Base-by-base conservation (phyloP, 768 basidiomycete genomes). In the Cytidiella melzeri region DNA sequence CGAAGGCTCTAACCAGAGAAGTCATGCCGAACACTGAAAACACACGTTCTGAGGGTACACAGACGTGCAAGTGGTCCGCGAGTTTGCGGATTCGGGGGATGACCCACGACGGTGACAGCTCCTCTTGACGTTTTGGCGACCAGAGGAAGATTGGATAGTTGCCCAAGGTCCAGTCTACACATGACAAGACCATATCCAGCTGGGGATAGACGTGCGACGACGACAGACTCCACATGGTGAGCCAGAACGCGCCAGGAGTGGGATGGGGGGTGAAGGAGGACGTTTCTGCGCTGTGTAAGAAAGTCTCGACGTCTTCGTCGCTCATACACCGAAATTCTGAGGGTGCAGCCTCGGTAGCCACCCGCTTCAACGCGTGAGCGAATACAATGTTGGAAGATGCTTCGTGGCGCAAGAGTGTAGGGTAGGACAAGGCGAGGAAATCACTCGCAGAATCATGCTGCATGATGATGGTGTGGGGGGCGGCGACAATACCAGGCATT, bases 91-190 rank as follows among this genome's bases (percentile, higher is more conserved):
- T 54, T 11, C 73, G 70, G 39, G 64, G 65, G 5, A 38, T 45
- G 25, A 74, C 58, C 64, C 65, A 68, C 15, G 64, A 42, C 9
- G 65, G 19, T 13, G 69, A 55, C 18, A 64, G 48, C 2, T 57
- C 47, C 49, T 59, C 55, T 13, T 59, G 51, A 40, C 49, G 59
- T 19, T 62, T 64, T 6, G 69, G 64, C 15, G 70, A 64, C 73
- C 75, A 79, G 34, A 81, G 54, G 59, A 80, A 81, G 48, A 79
- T 63, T 24, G 79, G 80, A 46, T 78, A 69, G 41, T 73, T 65
- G 43, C 79, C 73, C 39, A 71, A 53, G 18, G 65, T 67, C 50
- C 67, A 72, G 41, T 62, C 62, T 43, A 73, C 69, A 55, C 77
- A 81, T 11, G 78, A 67, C 39, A 81, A 46, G 34, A 75, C 67